Evolutionary conservation across 2,329 filamentous ascomycete species (phyloP).

Genomic region (Ustilaginoidea virens): DNA sequence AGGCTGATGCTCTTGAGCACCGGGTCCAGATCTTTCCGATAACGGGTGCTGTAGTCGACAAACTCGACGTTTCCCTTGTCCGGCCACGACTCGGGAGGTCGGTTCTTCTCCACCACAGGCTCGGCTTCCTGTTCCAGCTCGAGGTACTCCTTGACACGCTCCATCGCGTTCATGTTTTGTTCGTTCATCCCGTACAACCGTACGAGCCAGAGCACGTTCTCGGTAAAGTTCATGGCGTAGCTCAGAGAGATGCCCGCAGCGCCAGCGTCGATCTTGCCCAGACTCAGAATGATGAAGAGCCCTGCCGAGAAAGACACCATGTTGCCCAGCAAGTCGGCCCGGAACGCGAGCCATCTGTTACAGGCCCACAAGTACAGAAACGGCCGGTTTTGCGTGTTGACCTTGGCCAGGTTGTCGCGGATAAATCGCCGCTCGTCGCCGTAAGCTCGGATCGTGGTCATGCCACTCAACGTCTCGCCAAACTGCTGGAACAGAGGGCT

Average conservation of each 20-base stretch:
- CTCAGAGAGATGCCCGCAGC: conserved; percentile 87
- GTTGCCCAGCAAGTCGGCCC: conserved; percentile 81
- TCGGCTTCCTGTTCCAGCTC: conserved; percentile 89
- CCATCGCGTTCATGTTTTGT: conserved; percentile 98
- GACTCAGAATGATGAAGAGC: conserved; percentile 72
- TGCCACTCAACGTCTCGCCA: conserved; percentile 83
- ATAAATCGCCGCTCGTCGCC: conserved; percentile 89
- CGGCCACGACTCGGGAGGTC: conserved; percentile 73
- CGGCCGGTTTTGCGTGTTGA: conserved; percentile 82
- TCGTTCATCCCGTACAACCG: conserved; percentile 89
- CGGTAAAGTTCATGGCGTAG: conserved; percentile 92
- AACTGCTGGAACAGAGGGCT: conserved; percentile 97
- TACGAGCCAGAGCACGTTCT: conserved; percentile 94
- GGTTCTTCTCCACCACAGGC: conserved; percentile 59
- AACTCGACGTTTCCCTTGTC: conserved; percentile 77
- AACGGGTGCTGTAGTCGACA: conserved; percentile 74
- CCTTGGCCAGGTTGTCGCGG: conserved; percentile 71
- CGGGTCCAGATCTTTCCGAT: conserved; percentile 72
- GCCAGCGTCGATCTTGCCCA: conserved; percentile 74
- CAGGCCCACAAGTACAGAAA: conserved; percentile 95
- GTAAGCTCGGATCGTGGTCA: conserved; percentile 94
- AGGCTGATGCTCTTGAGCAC: conserved; percentile 76
- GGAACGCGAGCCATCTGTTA: conserved; percentile 90
- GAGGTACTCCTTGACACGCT: conserved; percentile 93
- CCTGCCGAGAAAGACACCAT: conserved; percentile 88